phyloP scores from a whole-genome alignment of 352 stramenopile genomes.

The Globisporangium splendens region DNA sequence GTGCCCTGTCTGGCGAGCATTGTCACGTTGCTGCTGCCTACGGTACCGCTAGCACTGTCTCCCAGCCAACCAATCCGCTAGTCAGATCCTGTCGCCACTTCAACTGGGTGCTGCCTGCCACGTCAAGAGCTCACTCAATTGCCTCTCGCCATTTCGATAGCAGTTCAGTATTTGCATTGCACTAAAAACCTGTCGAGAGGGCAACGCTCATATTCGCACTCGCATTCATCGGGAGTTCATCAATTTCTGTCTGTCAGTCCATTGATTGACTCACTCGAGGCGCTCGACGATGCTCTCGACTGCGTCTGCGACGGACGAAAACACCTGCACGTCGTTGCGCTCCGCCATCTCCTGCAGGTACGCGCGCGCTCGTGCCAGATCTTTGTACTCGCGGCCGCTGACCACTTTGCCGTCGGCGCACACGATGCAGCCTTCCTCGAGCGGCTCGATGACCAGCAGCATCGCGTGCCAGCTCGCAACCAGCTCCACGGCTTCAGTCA shows the following conservation, averaged over 20 bases:
- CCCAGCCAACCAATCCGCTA: too few relatives aligned
- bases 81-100: too few relatives aligned
- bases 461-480: constrained; percentile 65
- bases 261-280: constrained; percentile 23
- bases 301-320: constrained; percentile 55
- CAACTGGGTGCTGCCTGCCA: too few relatives aligned
- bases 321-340: constrained; percentile 74
- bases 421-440: constrained; percentile 56
- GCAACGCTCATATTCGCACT: neutral
- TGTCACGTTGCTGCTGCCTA: too few relatives aligned
- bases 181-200: too few relatives aligned
- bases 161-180: too few relatives aligned
- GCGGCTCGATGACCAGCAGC: constrained; percentile 74
- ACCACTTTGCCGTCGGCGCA: constrained; percentile 43
- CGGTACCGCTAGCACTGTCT: too few relatives aligned
- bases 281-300: constrained; percentile 63
- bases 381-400: constrained; percentile 70
- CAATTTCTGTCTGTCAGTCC: too few relatives aligned
- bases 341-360: constrained; percentile 87
- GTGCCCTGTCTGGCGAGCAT: too few relatives aligned
- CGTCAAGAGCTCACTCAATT: too few relatives aligned
- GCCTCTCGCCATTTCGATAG: too few relatives aligned
- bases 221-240: too few relatives aligned
- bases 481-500: constrained; percentile 80
- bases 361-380: constrained; percentile 65